Percentiles rank a stretch among this genome's conserved stretches.
Conservation (phyloP, 2,329 filamentous ascomycete genomes). For the Daldinia sp. region DNA sequence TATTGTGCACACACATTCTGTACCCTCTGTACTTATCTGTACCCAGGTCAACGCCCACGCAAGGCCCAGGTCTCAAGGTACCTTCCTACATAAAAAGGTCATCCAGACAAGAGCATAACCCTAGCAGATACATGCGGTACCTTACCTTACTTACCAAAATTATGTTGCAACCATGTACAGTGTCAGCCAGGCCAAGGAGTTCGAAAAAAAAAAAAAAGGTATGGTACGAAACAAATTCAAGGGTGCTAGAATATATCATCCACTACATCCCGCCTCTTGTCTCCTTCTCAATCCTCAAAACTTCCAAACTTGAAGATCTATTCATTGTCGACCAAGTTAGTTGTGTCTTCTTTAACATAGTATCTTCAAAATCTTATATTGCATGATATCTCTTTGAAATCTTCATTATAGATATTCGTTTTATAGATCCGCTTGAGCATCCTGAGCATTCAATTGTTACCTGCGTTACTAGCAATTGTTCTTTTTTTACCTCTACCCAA, state of each 20-base stretch:
- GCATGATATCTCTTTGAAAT: slow-evolving; percentile 14
- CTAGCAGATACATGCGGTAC: slow-evolving; percentile 17
- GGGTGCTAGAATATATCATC: slow-evolving; percentile 44
- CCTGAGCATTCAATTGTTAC: slow-evolving; percentile 25
- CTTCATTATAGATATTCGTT: slow-evolving; percentile 23
- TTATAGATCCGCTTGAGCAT: slow-evolving; percentile 22
- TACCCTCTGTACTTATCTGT: not conserved
- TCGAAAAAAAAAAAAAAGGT: slow-evolving; percentile 14
- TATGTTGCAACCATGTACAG: slow-evolving; percentile 40
- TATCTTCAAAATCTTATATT: slow-evolving; percentile 15
- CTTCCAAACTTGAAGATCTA: slow-evolving; percentile 26
- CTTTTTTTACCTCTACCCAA: slow-evolving; percentile 22
- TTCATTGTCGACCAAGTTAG: slow-evolving; percentile 17
- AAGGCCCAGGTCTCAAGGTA: slow-evolving; percentile 10
- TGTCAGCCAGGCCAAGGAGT: slow-evolving; percentile 30
- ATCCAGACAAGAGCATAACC: slow-evolving; percentile 23
- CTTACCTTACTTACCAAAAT: slow-evolving; percentile 25
- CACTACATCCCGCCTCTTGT: slow-evolving; percentile 38
- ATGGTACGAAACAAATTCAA: slow-evolving; percentile 33
- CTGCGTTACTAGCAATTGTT: slow-evolving; percentile 17
- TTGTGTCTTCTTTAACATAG: slow-evolving; percentile 12
- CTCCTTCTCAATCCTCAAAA: slow-evolving; percentile 32
- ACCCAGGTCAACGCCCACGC: not conserved
- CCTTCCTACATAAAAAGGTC: slow-evolving; percentile 7
- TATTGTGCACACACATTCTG: slow-evolving; percentile 7